A percentile compares a stretch with the other conserved stretches of the same genome.
phyloP scores from a whole-genome alignment of 1,284 basidiomycete species.

The Puccinia coronata region DNA sequence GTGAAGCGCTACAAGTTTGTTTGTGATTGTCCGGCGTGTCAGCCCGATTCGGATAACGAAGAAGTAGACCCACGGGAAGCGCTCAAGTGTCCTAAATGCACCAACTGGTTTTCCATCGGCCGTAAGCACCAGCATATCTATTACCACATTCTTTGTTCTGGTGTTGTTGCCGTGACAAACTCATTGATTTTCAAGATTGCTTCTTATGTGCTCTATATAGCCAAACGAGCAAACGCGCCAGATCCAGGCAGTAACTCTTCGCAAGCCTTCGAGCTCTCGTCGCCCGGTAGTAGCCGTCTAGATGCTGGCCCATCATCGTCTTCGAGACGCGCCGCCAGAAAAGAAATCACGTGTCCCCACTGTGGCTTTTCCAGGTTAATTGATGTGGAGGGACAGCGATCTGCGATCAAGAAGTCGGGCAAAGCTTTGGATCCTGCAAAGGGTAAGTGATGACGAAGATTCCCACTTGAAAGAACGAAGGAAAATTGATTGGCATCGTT shows the following conservation, averaged over 20 bases:
- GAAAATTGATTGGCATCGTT: not conserved
- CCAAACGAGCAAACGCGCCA: not conserved
- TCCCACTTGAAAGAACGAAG: not conserved
- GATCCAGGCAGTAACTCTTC: not conserved
- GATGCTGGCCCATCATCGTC: conserved; percentile 47
- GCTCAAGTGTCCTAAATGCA: conserved; percentile 47
- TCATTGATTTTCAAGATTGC: not conserved
- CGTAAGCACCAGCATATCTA: conserved; percentile 31
- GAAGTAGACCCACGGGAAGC: conserved; percentile 47
- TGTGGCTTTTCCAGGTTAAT: conserved; percentile 46
- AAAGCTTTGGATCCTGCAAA: conserved; percentile 35
- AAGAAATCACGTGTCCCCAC: conserved; percentile 41
- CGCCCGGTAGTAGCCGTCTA: conserved; percentile 17
- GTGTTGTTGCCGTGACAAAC: not conserved
- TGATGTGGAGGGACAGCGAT: conserved; percentile 44
- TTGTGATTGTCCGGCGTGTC: conserved; percentile 72
- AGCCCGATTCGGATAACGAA: conserved; percentile 48
- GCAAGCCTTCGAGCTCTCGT: conserved; percentile 10
- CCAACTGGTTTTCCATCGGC: conserved; percentile 40
- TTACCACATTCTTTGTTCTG: not conserved
- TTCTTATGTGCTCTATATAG: not conserved
- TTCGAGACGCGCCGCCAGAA: conserved; percentile 1
- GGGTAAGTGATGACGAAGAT: not conserved
- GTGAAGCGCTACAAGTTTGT: conserved; percentile 75
- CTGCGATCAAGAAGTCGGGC: conserved; percentile 44